Conservation (phyloP, 495 filamentous ascomycete genomes). For the Mycothermus thermophilus region DNA sequence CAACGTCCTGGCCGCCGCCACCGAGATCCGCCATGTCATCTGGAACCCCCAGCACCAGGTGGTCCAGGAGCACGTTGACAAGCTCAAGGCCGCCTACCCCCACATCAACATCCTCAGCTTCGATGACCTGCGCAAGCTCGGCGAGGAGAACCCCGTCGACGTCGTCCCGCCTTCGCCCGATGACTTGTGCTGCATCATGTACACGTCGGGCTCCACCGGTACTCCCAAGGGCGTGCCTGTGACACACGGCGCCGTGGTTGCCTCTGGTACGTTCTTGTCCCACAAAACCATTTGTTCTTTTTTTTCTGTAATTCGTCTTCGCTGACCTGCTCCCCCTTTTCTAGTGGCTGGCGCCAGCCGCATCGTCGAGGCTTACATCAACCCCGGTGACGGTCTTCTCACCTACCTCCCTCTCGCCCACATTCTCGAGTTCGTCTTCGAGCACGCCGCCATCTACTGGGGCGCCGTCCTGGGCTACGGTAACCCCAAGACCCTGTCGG, state of each 20-base stretch:
- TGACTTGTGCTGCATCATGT: slow-evolving; percentile 97
- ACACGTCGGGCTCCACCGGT: slow-evolving; percentile 96
- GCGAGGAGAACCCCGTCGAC: slow-evolving; percentile 70
- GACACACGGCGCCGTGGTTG: slow-evolving; percentile 79
- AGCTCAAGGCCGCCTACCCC: slow-evolving; percentile 55
- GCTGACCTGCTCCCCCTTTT: slow-evolving; percentile 5
- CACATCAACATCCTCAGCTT: slow-evolving; percentile 66
- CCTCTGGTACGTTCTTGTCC: slow-evolving; percentile 49
- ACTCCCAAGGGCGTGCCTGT: slow-evolving; percentile 90
- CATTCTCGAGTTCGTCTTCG: slow-evolving; percentile 96
- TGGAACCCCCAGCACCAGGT: slow-evolving; percentile 72
- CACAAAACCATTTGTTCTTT: too few relatives aligned
- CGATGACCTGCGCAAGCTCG: slow-evolving; percentile 70
- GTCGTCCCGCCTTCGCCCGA: slow-evolving; percentile 67
- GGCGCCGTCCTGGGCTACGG: slow-evolving; percentile 96
- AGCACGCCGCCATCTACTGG: slow-evolving; percentile 86
- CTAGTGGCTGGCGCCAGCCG: slow-evolving; percentile 75
- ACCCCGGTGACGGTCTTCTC: slow-evolving; percentile 72
- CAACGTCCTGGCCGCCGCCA: slow-evolving; percentile 68
- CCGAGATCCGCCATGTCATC: slow-evolving; percentile 66
- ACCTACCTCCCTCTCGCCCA: slow-evolving; percentile 91
- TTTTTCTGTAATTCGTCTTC: neutral
- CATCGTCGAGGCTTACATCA: slow-evolving; percentile 73
- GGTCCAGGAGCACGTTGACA: slow-evolving; percentile 68
- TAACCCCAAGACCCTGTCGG: slow-evolving; percentile 83